Conservation (phyloP, 129 eudicot genomes). For the Saposhnikovia divaricata region DNA sequence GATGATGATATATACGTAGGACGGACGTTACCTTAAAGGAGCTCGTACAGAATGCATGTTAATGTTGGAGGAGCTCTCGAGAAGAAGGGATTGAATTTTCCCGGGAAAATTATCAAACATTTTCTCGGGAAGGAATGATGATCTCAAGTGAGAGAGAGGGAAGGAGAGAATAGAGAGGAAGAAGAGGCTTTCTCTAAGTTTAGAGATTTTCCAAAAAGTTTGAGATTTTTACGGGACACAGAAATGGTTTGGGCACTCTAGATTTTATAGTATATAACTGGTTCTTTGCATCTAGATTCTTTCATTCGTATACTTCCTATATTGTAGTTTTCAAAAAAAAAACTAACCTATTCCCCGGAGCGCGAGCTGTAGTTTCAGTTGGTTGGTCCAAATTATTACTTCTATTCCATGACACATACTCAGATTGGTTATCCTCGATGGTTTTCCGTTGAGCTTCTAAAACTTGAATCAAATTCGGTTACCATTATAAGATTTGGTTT, state of each 20-base stretch:
- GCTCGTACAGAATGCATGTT: background rate
- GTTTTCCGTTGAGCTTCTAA: background rate
- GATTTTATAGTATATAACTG: slow-evolving; percentile 16
- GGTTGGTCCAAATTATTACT: background rate
- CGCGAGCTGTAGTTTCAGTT: background rate
- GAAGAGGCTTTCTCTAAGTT: background rate
- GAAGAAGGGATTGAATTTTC: slow-evolving; percentile 23
- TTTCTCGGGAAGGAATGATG: slow-evolving; percentile 14
- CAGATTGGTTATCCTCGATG: too few species aligned
- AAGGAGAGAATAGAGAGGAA: background rate
- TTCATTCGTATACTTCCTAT: slow-evolving; percentile 6
- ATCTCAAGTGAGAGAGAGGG: slow-evolving; percentile 16
- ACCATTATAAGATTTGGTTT: background rate
- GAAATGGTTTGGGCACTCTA: slow-evolving; percentile 39
- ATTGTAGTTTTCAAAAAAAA: background rate
- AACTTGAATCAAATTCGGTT: too few species aligned
- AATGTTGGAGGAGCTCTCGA: slow-evolving; percentile 16
- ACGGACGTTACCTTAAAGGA: background rate
- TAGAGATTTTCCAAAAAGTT: slow-evolving; percentile 25
- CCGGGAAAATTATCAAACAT: slow-evolving; percentile 23
- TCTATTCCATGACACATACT: background rate
- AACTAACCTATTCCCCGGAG: background rate
- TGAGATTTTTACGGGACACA: slow-evolving; percentile 13
- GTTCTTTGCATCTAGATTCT: background rate
- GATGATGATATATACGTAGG: background rate